Percentiles rank a stretch among this genome's conserved stretches.
Conservation (phyloP, 1,284 basidiomycete genomes). For the Pyrrhoderma noxium region DNA sequence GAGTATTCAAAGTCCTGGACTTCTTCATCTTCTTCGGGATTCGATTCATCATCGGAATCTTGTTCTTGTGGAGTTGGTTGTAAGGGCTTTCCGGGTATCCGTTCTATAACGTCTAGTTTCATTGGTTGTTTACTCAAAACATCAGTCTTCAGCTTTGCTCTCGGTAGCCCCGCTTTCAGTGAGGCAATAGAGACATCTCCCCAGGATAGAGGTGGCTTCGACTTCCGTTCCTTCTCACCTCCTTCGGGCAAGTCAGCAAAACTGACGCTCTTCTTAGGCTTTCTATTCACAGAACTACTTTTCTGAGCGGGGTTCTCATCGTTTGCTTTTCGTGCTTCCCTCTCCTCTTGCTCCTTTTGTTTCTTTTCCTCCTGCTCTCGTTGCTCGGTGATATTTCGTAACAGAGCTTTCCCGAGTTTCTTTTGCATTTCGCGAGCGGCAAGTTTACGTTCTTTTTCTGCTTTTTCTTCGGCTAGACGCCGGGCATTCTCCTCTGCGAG, state of each 20-base stretch:
- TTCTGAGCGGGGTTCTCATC: slow-evolving; percentile 11
- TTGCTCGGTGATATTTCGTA: slow-evolving; percentile 40
- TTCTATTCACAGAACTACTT: slow-evolving; percentile 22
- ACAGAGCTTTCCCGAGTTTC: slow-evolving; percentile 66
- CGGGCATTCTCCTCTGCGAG: slow-evolving; percentile 41
- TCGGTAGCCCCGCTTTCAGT: slow-evolving; percentile 35
- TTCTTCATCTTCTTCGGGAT: slow-evolving; percentile 15
- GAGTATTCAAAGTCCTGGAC: slow-evolving; percentile 25
- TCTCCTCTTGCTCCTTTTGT: slow-evolving; percentile 22
- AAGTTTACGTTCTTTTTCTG: slow-evolving; percentile 46
- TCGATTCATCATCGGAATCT: slow-evolving; percentile 30
- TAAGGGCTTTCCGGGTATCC: slow-evolving; percentile 33
- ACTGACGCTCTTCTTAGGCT: slow-evolving; percentile 54
- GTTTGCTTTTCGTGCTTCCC: slow-evolving; percentile 20
- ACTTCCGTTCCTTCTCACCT: slow-evolving; percentile 19
- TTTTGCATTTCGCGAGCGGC: slow-evolving; percentile 57
- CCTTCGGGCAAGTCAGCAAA: slow-evolving; percentile 43
- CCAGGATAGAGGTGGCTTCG: slow-evolving; percentile 28
- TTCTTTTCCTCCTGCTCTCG: slow-evolving; percentile 33
- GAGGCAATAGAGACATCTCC: slow-evolving; percentile 49
- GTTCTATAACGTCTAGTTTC: slow-evolving; percentile 63
- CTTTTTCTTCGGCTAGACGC: slow-evolving; percentile 36
- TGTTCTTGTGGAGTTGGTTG: slow-evolving; percentile 19
- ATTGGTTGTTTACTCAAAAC: slow-evolving; percentile 42
- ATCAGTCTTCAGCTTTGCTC: slow-evolving; percentile 30